Evolutionary conservation across 352 stramenopile species (phyloP).

Genomic region (Phytophthora ohioensis): DNA sequence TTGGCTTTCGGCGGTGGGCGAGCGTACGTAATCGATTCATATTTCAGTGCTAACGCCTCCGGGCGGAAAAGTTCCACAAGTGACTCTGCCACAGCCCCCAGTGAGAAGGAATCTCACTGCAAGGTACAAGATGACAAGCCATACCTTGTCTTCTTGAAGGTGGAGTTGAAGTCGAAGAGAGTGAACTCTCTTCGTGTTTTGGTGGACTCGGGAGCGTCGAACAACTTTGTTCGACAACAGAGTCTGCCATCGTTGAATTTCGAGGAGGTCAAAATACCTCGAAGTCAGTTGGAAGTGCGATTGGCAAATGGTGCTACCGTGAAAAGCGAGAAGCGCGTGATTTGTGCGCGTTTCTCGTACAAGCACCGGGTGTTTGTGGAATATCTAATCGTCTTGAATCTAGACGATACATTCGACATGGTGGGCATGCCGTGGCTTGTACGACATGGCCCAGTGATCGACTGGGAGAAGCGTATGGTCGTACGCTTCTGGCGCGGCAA

Average conservation of each 20-base stretch:
- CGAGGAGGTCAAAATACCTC: neutral
- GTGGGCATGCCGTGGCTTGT: neutral
- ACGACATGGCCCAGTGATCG: neutral
- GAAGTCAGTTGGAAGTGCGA: neutral
- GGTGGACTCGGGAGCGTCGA: neutral
- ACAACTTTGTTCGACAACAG: neutral
- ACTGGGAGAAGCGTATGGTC: neutral
- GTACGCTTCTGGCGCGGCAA: neutral
- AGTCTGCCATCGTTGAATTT: neutral
- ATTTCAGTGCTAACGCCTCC: too few relatives aligned
- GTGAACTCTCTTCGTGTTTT: neutral
- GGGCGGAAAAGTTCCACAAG: too few relatives aligned
- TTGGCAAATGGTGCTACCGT: neutral
- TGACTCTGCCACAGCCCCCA: neutral
- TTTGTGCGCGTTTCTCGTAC: neutral
- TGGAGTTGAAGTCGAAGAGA: neutral
- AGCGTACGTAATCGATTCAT: too few relatives aligned
- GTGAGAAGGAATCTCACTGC: neutral
- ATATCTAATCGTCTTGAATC: neutral
- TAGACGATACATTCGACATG: conserved; percentile 1
- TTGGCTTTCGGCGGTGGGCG: too few relatives aligned
- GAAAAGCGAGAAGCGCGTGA: neutral
- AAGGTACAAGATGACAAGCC: neutral
- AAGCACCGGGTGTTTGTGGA: neutral
- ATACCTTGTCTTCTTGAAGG: neutral